Base-by-base conservation (phyloP, 305 asterid genomes). In the Rubia balearica region DNA sequence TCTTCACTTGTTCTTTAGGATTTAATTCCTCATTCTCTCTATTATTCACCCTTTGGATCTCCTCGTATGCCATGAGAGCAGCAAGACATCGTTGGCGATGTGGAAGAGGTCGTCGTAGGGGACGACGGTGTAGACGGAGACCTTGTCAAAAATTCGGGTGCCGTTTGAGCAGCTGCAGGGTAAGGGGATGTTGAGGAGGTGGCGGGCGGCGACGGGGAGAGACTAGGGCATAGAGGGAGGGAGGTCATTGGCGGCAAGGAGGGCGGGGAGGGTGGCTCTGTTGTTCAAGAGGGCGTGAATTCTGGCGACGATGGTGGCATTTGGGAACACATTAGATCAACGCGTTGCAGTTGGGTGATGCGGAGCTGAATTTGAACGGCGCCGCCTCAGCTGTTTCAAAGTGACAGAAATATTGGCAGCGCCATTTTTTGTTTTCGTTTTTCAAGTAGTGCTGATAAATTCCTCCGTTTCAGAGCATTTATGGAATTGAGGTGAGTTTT, bases 191-290 rank as follows among this genome's bases (percentile, higher is more conserved):
- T 61, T 84, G 55, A 90, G 13, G 17, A 81, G 77, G 51, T 69
- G 76, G 0, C 65, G 68, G 51, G 90, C 80, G 22, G 82, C 22
- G 45, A 90, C 51, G 38, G 51, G 10, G 57, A 10, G 30, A 73
- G 45, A 77, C 69, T 76, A 27, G 0, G 76, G 81, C 30, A 90
- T 85, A 71, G 68, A 41, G 45, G 67, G 74, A 13, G 86, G 74
- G 67, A 86, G 80, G 75, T 79, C 81, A 87, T 92, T 92, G 77
- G 85, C 92, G 61, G 92, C 96, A 19, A 92, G 96, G 40, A 86
- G 66, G 61, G 87, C 67, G 57, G 81, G 83, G 82, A 83, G 86
- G 75, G 74, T 75, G 51, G 21, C 68, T 79, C 84, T 57, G 64
- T 12, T 0, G 61, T 71, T 33, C 88, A 92, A 92, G 72, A 90